Conservation (phyloP, 495 filamentous ascomycete genomes). For the Parmelia sp. region DNA sequence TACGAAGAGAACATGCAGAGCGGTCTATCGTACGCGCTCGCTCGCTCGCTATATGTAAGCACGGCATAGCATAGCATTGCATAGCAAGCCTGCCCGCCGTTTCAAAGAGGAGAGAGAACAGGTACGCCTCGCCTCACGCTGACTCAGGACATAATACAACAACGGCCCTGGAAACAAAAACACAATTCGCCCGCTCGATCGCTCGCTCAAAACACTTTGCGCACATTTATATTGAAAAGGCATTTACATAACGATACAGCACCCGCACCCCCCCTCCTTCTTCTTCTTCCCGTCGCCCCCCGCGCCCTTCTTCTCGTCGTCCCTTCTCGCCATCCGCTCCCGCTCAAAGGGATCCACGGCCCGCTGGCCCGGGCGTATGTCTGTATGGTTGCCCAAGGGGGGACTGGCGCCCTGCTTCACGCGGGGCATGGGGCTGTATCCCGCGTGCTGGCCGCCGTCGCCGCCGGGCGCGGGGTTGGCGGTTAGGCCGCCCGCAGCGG, state of each 20-base stretch:
- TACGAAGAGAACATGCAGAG: no score
- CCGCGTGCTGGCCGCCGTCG: slow-evolving; percentile 11
- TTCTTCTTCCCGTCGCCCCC: slow-evolving; percentile 21
- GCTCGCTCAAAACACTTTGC: background rate
- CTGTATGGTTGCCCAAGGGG: slow-evolving; percentile 35
- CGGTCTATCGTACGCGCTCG: no score
- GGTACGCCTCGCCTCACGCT: no score
- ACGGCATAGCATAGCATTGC: no score
- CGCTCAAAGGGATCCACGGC: slow-evolving; percentile 20
- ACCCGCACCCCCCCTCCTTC: slow-evolving; percentile 45
- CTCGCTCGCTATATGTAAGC: background rate
- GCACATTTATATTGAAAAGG: no score
- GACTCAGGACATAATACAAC: no score
- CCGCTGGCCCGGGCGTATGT: slow-evolving; percentile 24
- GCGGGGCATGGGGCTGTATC: slow-evolving; percentile 51
- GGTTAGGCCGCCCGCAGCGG: background rate
- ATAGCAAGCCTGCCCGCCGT: no score
- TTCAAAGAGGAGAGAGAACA: no score
- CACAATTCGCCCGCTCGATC: no score
- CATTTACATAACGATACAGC: slow-evolving; percentile 48
- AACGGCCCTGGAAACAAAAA: no score
- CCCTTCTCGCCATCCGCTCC: slow-evolving; percentile 12
- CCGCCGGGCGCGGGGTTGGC: slow-evolving; percentile 25
- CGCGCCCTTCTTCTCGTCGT: slow-evolving; percentile 11
- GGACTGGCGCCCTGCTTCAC: slow-evolving; percentile 37